Evolutionary conservation across 768 basidiomycete genomes (phyloP), one percentile per base, ranked within the genome.

Genomic region (Trametopsis cervina): DNA sequence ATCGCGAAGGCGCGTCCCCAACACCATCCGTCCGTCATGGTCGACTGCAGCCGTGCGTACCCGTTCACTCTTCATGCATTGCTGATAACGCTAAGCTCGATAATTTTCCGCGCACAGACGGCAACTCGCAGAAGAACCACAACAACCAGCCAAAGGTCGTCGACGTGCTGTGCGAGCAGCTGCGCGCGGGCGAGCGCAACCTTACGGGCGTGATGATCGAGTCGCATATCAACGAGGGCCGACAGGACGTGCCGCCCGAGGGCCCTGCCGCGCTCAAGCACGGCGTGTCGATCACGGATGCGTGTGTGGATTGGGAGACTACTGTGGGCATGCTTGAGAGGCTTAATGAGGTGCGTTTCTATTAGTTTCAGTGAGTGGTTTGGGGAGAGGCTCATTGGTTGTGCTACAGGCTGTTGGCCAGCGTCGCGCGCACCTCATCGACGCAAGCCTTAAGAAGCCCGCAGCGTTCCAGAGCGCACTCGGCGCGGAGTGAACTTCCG

Each of bases 121-220:
- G 95, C 24, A 99, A 99, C 74, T 96, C 93, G 27, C 81, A 83
- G 51, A 98, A 98, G 72, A 84, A 96, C 67, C 88, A 95, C 71
- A 77, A 79, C 60, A 95, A 94, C 68, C 94, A 96, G 66, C 83
- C 92, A 15, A 80, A 81, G 56, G 89, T 91, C 37, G 60, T 89
- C 48, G 75, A 79, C 54, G 67, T 77, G 64, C 77, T 91, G 59
- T 82, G 81, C 65, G 67, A 65, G 2, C 95, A 98, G 67, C 77
- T 98, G 46, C 67, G 64, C 4, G 75, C 76, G 5, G 90, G 90
- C 22, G 70, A 80, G 52, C 72, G 65, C 49, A 72, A 75, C 57
- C 85, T 99, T 66, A 89, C 89, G 4, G 95, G 95, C 40, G 91
- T 97, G 49, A 98, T 99, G 95, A 79, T 99, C 62, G 95, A 99